phyloP scores from a whole-genome alignment of 1,139 yeast genomes.

The Zhuliangozyma parablackwelliae region DNA sequence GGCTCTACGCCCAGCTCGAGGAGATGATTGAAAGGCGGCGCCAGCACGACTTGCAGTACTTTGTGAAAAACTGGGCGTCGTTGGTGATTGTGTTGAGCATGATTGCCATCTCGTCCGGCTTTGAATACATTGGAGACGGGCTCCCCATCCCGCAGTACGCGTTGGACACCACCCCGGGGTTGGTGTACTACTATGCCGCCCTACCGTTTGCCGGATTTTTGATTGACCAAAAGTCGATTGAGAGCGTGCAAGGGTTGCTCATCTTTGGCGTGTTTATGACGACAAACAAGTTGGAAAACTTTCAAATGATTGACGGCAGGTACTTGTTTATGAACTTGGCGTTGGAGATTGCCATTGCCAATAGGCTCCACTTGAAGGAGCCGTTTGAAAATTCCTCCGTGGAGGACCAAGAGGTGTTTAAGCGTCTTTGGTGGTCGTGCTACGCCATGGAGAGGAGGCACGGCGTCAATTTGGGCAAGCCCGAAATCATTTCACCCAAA shows the following conservation, averaged over 20 bases:
- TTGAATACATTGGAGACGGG: conserved; percentile 38
- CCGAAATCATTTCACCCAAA: conserved; percentile 10
- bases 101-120: conserved; percentile 14
- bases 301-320: conserved; percentile 14
- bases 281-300: conserved; percentile 14
- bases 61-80: conserved; percentile 12
- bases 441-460: conserved; percentile 15
- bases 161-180: conserved; percentile 17
- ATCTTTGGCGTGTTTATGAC: conserved; percentile 16
- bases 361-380: conserved; percentile 12
- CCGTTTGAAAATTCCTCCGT: conserved; percentile 5
- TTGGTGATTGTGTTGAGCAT: conserved; percentile 11
- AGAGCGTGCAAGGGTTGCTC: conserved; percentile 13
- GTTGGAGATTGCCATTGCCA: conserved; percentile 14
- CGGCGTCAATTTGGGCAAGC: conserved; percentile 15
- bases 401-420: conserved; percentile 11
- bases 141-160: conserved; percentile 25
- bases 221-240: conserved; percentile 13
- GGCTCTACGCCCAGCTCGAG: conserved; percentile 5
- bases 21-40: conserved; percentile 6
- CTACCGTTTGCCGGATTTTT: conserved; percentile 15
- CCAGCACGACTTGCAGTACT: conserved; percentile 7
- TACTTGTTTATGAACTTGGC: conserved; percentile 14
- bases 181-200: conserved; percentile 13
- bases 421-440: conserved; percentile 17